phyloP scores from a whole-genome alignment of 2,329 filamentous ascomycete genomes.

The Aureobasidium leucospermi region DNA sequence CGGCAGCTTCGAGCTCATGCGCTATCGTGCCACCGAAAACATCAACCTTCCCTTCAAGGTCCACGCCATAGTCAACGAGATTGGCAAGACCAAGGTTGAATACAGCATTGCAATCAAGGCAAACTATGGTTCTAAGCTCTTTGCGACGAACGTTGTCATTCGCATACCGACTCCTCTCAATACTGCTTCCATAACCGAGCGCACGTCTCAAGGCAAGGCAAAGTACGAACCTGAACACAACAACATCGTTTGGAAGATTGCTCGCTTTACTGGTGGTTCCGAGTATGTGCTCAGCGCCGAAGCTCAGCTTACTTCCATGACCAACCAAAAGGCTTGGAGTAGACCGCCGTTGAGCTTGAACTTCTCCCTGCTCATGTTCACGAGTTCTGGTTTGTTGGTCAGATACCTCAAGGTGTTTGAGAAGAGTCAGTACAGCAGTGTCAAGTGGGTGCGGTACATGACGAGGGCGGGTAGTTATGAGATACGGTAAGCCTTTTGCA shows the following conservation, averaged over 20 bases:
- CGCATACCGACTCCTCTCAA: conserved; percentile 94
- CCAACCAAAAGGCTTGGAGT: conserved; percentile 95
- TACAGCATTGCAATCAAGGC: conserved; percentile 97
- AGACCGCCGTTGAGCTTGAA: conserved; percentile 84
- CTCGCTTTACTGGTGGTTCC: conserved; percentile 94
- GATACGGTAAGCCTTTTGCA: conserved; percentile 57
- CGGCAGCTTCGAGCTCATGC: conserved; percentile 97
- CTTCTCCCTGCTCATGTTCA: conserved; percentile 97
- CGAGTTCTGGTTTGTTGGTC: conserved; percentile 83
- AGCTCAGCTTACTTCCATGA: conserved; percentile 90
- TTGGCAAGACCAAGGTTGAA: conserved; percentile 95
- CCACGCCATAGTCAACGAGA: conserved; percentile 95
- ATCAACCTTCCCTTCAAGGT: conserved; percentile 98
- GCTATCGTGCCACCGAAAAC: conserved; percentile 95
- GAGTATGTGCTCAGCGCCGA: conserved; percentile 94
- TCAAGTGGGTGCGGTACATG: conserved; percentile 99
- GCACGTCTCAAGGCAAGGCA: conserved; percentile 90
- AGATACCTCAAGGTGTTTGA: conserved; percentile 98
- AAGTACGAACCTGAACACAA: conserved; percentile 98
- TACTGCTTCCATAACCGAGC: conserved; percentile 86
- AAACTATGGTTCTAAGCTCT: conserved; percentile 93
- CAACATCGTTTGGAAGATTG: conserved; percentile 98
- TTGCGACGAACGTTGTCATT: conserved; percentile 92
- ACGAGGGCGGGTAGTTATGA: conserved; percentile 96
- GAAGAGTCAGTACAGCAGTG: conserved; percentile 97